Evolutionary conservation across 805 yeast species (phyloP).

Genomic region (Candida khao-thaluensis): DNA sequence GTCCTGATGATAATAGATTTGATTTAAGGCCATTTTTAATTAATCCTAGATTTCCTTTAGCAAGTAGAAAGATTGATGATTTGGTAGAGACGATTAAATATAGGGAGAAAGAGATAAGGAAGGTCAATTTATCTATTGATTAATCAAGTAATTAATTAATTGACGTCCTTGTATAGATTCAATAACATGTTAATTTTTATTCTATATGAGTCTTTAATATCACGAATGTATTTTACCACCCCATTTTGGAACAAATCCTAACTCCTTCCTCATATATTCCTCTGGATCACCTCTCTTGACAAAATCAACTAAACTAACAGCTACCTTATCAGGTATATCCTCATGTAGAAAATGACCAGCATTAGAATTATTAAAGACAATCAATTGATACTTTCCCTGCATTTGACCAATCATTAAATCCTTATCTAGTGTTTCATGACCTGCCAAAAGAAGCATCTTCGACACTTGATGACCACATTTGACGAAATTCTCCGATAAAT

Average conservation of each 20-base stretch:
- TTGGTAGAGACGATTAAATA: slow-evolving; percentile 58
- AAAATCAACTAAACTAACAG: slow-evolving; percentile 52
- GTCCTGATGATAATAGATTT: slow-evolving; percentile 96
- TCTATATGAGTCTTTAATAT: not conserved
- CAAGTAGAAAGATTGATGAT: slow-evolving; percentile 82
- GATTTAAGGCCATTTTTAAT: slow-evolving; percentile 95
- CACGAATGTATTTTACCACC: slow-evolving; percentile 29
- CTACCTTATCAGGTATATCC: slow-evolving; percentile 72
- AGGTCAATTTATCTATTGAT: slow-evolving; percentile 45
- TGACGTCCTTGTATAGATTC: too few relatives aligned
- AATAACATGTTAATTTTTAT: too few relatives aligned
- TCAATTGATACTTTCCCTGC: slow-evolving; percentile 94
- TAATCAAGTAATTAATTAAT: slow-evolving; percentile 15
- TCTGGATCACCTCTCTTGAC: slow-evolving; percentile 45
- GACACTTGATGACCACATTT: slow-evolving; percentile 38
- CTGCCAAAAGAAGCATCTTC: slow-evolving; percentile 77
- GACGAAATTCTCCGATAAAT: slow-evolving; percentile 55
- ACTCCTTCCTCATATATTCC: slow-evolving; percentile 28
- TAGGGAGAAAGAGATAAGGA: slow-evolving; percentile 33
- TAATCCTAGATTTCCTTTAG: slow-evolving; percentile 86
- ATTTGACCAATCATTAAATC: slow-evolving; percentile 90
- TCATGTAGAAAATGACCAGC: slow-evolving; percentile 96
- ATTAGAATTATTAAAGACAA: slow-evolving; percentile 54
- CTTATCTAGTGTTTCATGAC: slow-evolving; percentile 85
- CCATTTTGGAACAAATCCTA: slow-evolving; percentile 38